Conservation (phyloP, 225 moss, liverwort and hornwort genomes). For the Sphagnum contortum region DNA sequence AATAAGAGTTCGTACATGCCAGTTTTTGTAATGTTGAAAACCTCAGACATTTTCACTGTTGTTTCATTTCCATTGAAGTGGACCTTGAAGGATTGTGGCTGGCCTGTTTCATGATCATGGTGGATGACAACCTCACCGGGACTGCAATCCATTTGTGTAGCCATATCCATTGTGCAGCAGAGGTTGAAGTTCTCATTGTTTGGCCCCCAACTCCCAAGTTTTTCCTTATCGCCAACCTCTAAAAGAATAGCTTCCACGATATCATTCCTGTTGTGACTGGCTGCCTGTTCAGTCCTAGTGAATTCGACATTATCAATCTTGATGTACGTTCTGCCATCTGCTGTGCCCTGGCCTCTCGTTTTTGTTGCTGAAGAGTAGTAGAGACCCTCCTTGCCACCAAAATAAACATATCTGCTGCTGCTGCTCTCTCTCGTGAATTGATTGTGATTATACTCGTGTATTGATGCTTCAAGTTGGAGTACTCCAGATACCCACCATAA, state of each 20-base stretch:
- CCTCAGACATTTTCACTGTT: constrained; percentile 13
- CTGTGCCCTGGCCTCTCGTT: constrained; percentile 47
- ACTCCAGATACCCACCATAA: constrained; percentile 21
- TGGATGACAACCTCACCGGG: constrained; percentile 68
- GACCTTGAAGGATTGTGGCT: constrained; percentile 41
- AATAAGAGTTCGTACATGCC: constrained; percentile 85
- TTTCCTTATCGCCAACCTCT: constrained; percentile 66
- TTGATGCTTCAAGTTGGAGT: constrained; percentile 24
- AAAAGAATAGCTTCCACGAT: constrained; percentile 78
- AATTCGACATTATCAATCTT: constrained; percentile 41
- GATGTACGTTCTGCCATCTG: constrained; percentile 81
- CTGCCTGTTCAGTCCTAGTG: constrained; percentile 47
- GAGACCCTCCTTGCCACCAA: constrained; percentile 81
- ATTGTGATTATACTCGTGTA: constrained; percentile 29
- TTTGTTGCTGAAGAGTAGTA: constrained; percentile 47
- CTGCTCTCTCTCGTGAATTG: constrained; percentile 36
- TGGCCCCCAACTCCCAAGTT: constrained; percentile 45
- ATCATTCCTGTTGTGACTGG: constrained; percentile 43
- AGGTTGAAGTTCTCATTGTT: constrained; percentile 44
- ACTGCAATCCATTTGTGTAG: constrained; percentile 38
- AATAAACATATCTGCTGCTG: constrained; percentile 36
- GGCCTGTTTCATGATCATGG: constrained; percentile 18
- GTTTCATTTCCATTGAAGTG: constrained; percentile 35
- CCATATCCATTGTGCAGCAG: constrained; percentile 65
- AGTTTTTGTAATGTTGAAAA: constrained; percentile 56